Percentiles rank a stretch among this genome's conserved stretches.
phyloP scores from a whole-genome alignment of 805 yeast genomes.

The Candida boidinii region DNA sequence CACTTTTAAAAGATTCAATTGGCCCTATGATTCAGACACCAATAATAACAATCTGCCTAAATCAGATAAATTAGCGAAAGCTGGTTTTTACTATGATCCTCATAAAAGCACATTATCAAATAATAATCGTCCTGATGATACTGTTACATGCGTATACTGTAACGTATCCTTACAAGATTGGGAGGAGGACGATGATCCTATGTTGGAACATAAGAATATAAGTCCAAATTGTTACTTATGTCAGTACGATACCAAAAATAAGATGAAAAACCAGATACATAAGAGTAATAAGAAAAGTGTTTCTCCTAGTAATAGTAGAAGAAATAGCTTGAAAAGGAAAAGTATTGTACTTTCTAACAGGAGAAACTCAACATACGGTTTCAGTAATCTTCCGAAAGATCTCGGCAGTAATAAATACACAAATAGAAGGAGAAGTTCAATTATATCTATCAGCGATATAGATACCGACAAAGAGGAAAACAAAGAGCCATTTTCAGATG shows the following conservation, averaged over 20 bases:
- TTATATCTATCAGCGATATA: no score
- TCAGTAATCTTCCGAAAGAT: no score
- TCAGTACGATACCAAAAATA: conserved; percentile 4
- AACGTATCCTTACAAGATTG: conserved; percentile 60
- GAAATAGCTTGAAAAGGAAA: no score
- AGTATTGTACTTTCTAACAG: no score
- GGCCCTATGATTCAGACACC: conserved; percentile 33
- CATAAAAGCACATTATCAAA: no score
- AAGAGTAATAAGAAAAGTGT: no score
- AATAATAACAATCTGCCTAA: conserved; percentile 29
- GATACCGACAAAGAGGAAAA: no score
- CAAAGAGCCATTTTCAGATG: no score
- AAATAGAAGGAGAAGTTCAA: no score
- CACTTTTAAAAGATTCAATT: conserved; percentile 31
- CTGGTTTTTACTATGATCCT: conserved; percentile 61
- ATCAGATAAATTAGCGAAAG: conserved; percentile 38
- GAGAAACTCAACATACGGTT: no score
- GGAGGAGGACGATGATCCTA: conserved; percentile 59
- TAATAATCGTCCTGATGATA: conserved; percentile 46
- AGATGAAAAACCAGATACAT: not conserved
- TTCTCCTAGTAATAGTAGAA: no score
- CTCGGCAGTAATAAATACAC: no score
- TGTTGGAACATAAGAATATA: conserved; percentile 44
- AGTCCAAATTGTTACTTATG: conserved; percentile 34
- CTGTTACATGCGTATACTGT: conserved; percentile 59